Conservation (phyloP, 495 filamentous ascomycete genomes). For the Hypoxylon perforatum region DNA sequence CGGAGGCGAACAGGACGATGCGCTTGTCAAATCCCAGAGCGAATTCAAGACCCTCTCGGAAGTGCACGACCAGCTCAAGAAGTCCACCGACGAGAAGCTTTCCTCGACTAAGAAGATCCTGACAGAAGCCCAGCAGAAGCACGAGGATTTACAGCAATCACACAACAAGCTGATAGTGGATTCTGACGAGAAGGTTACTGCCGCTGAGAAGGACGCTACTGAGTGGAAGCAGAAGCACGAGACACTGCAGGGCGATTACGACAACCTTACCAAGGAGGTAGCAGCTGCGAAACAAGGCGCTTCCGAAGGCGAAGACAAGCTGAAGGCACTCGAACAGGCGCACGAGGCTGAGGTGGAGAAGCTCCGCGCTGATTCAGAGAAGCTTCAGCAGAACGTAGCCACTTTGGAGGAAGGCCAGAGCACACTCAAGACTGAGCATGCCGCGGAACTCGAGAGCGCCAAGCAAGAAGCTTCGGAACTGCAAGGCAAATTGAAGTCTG, state of each 20-base stretch:
- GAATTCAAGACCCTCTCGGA: constrained; percentile 28
- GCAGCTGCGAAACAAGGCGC: constrained; percentile 21
- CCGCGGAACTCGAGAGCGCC: constrained; percentile 25
- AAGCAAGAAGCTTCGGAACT: constrained; percentile 32
- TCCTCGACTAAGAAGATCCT: constrained; percentile 23
- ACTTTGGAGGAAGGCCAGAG: constrained; percentile 19
- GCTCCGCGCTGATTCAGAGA: constrained; percentile 23
- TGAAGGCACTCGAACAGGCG: constrained; percentile 24
- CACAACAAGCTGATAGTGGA: constrained; percentile 8
- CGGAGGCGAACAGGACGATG: constrained; percentile 8
- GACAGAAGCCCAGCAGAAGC: constrained; percentile 26
- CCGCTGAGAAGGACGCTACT: constrained; percentile 12
- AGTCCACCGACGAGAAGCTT: constrained; percentile 25
- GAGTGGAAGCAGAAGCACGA: constrained; percentile 36
- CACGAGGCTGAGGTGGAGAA: constrained; percentile 25
- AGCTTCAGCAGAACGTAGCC: constrained; percentile 21
- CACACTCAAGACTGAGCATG: constrained; percentile 26
- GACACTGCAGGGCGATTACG: constrained; percentile 16
- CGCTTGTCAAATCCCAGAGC: constrained; percentile 12
- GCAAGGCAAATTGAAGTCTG: constrained; percentile 22
- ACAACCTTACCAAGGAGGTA: constrained; percentile 19
- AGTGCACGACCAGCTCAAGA: constrained; percentile 24
- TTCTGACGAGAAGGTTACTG: constrained; percentile 19
- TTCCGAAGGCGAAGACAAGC: constrained; percentile 21
- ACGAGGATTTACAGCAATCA: constrained; percentile 22